Evolutionary conservation across 129 eudicot genomes (phyloP).

Genomic region (Arctium lappa): DNA sequence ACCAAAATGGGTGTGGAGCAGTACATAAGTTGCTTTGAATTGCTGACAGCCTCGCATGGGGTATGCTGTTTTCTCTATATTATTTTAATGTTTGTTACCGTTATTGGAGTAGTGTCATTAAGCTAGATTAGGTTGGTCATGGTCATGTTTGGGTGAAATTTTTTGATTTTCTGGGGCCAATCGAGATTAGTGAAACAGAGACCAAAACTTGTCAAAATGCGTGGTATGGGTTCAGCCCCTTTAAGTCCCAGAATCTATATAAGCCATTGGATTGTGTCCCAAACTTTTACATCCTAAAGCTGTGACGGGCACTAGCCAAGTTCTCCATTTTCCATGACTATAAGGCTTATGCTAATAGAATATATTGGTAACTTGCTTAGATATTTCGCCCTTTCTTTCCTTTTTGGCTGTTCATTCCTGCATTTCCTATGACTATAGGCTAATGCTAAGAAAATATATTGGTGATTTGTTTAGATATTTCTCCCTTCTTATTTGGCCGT

Average conservation of each 20-base stretch:
- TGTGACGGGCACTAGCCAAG: not conserved
- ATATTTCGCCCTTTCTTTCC: too few species aligned
- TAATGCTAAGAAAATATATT: too few species aligned
- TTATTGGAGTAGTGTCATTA: not conserved
- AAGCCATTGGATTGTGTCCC: not conserved
- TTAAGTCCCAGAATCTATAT: not conserved
- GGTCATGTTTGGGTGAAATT: not conserved
- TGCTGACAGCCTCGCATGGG: conserved; percentile 54
- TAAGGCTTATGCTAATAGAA: not conserved
- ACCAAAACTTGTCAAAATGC: not conserved
- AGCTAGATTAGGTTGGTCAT: not conserved
- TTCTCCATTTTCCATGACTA: not conserved
- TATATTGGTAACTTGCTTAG: not conserved
- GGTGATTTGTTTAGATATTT: not conserved
- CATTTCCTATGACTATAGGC: not conserved
- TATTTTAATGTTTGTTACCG: not conserved
- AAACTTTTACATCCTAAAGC: not conserved
- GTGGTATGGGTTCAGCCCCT: not conserved
- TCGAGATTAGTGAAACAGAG: not conserved
- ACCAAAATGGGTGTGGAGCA: conserved; percentile 39
- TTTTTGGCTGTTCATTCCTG: not conserved
- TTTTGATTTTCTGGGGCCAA: not conserved
- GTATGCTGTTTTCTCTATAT: conserved; percentile 39
- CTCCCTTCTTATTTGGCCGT: too few species aligned
- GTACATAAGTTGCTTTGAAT: conserved; percentile 55